Conservation (phyloP, 768 basidiomycete genomes). For the Termitomyces sp. region DNA sequence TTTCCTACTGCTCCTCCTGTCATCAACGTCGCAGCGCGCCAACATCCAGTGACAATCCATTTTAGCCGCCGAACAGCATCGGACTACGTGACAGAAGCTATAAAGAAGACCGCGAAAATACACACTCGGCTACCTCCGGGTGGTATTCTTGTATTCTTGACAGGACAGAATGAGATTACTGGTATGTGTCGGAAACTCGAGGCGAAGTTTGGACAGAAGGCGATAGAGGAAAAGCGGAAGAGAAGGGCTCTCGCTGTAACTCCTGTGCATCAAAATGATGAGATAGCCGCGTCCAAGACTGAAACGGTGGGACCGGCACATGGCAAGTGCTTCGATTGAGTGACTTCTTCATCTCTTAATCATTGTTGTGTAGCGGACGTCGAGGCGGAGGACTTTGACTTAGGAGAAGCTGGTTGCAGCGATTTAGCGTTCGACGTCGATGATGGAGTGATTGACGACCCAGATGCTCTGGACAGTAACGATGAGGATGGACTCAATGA, state of each 20-base stretch:
- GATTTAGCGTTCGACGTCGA: conserved; percentile 69
- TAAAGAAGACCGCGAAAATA: conserved; percentile 88
- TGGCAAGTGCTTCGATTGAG: conserved; percentile 28
- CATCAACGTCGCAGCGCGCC: conserved; percentile 83
- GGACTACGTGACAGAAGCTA: conserved; percentile 88
- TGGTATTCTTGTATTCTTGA: conserved; percentile 90
- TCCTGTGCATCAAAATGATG: conserved; percentile 22
- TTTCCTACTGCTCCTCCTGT: conserved; percentile 87
- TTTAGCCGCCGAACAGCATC: conserved; percentile 82
- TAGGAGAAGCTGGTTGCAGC: conserved; percentile 43
- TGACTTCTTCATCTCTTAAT: conserved; percentile 3
- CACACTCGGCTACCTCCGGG: conserved; percentile 90
- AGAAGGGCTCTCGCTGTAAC: conserved; percentile 22
- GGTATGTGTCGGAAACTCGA: conserved; percentile 82
- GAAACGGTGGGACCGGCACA: conserved; percentile 38
- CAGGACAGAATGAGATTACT: conserved; percentile 93
- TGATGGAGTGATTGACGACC: conserved; percentile 56
- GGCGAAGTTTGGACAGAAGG: conserved; percentile 65
- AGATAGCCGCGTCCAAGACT: conserved; percentile 14
- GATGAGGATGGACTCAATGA: conserved; percentile 54
- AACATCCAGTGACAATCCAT: conserved; percentile 93
- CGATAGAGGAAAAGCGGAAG: conserved; percentile 48
- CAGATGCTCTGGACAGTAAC: conserved; percentile 72
- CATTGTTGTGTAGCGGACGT: conserved; percentile 47
- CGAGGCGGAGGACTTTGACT: conserved; percentile 78